Conservation (phyloP, 2,329 filamentous ascomycete species). For the Cercospora brassicicola region DNA sequence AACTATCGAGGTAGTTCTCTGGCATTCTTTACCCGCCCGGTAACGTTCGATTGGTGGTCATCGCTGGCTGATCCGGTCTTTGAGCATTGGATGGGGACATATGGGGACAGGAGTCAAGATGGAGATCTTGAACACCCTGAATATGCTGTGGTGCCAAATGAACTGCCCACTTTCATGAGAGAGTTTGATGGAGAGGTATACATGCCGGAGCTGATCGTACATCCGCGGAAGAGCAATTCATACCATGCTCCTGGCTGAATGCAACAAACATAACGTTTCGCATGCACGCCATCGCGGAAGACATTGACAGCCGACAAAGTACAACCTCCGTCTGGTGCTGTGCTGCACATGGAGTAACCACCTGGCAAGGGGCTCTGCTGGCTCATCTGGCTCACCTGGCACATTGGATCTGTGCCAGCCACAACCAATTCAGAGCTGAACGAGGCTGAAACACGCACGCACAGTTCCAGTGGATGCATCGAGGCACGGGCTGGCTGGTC, state of each 20-base stretch:
- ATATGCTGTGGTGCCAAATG: conserved; percentile 13
- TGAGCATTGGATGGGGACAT: conserved; percentile 38
- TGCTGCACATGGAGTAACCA: too few species aligned
- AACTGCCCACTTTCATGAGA: conserved; percentile 36
- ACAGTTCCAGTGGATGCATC: neutral
- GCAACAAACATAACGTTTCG: neutral
- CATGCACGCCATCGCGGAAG: neutral
- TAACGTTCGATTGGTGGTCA: conserved; percentile 38
- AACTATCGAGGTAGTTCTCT: conserved; percentile 32
- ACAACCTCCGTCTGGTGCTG: too few species aligned
- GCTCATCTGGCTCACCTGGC: too few species aligned
- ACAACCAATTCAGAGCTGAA: neutral
- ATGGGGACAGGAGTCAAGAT: conserved; percentile 1
- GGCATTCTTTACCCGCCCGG: conserved; percentile 28
- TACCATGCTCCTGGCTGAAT: neutral
- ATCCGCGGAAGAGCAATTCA: conserved; percentile 39
- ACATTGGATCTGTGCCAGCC: neutral
- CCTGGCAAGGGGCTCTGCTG: too few species aligned
- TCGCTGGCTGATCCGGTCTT: conserved; percentile 37
- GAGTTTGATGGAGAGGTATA: conserved; percentile 37
- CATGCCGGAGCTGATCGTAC: conserved; percentile 41
- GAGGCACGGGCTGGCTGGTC: neutral
- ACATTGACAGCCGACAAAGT: neutral
- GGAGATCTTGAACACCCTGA: neutral
- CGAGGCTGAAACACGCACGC: neutral